These are phyloP conservation scores for Aspergillus homomorphus DNA, from an alignment of 495 filamentous ascomycete genomes.

Conservation along the genomic window DNA sequence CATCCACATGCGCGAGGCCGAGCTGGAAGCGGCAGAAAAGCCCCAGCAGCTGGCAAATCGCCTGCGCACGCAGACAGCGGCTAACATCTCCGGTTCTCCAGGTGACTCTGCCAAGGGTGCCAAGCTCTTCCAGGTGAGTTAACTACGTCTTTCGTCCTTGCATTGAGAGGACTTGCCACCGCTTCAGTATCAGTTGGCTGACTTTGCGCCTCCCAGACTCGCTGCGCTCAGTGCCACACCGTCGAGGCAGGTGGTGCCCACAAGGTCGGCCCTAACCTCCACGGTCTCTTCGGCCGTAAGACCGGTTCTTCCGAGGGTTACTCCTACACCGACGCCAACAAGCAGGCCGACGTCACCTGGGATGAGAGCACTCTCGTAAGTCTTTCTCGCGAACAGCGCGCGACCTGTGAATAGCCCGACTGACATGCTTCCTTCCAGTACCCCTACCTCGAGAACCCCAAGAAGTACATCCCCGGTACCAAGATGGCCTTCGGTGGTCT, in stretches of 20 bases:
- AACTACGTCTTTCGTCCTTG: neutral
- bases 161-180: neutral
- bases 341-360: conserved; percentile 90
- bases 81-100: conserved; percentile 42
- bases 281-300: conserved; percentile 97
- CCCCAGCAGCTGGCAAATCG: conserved; percentile 17
- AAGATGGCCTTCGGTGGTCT: conserved; percentile 99
- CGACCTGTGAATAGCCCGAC: neutral
- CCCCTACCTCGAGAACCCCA: conserved; percentile 87
- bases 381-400: conserved; percentile 5
- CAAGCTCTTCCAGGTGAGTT: conserved; percentile 85
- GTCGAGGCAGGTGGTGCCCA: conserved; percentile 81
- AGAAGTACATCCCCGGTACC: conserved; percentile 97
- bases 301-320: conserved; percentile 86
- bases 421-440: conserved; percentile 51
- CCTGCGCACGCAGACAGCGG: conserved; percentile 14
- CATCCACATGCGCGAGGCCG: conserved; percentile 29
- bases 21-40: conserved; percentile 22
- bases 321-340: conserved; percentile 99
- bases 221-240: conserved; percentile 98
- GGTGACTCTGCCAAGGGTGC: conserved; percentile 96
- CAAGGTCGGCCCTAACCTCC: conserved; percentile 96
- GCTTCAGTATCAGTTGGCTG: conserved; percentile 10
- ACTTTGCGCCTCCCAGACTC: conserved; percentile 55
- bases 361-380: conserved; percentile 81